Evolutionary conservation across 2,329 filamentous ascomycete species (phyloP), one percentile per base, ranked within the genome.

Genomic region (Nannizziopsis barbatae): DNA sequence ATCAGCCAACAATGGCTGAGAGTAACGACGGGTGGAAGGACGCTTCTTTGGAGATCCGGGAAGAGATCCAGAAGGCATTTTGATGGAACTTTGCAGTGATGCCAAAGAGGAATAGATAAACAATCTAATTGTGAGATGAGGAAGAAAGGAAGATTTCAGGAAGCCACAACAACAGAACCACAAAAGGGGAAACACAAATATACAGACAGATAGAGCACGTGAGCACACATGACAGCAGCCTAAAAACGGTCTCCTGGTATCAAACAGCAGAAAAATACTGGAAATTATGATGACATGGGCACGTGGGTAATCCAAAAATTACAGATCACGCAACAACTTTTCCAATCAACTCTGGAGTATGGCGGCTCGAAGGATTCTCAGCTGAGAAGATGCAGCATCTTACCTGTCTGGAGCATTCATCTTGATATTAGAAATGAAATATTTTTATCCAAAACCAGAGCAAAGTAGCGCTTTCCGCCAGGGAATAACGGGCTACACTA

Each of bases 351-450:
- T 27, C 4, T 4, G 22, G 22, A 27, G 4, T 27, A 7, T 27
- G 7, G 22, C 22, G 7, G 22, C 15, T 15, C 11, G 20, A 15
- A 41, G 14, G 11, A 20, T 3, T 8, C 5, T 12, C 2, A 8
- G 38, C 15, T 35, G 5, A 41, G 20, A 38, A 18, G 30, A 18
- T 35, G 30, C 12, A 38, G 33, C 7, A 8, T 62, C 68, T 64
- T 66, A 77, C 74, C 71, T 68, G 54, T 74, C 71, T 56, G 71
- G 71, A 14, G 71, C 71, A 62, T 77, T 77, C 75, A 77, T 77
- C 15, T 56, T 64, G 58, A 48, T 37, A 30, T 11, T 37, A 17
- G 30, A 41, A 39, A 17, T 9, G 35, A 7, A 33, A 27, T 17
- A 17, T 8, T 18, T 20, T 32, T 32, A 39, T 10, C 41, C 35